Percentiles rank a stretch among this genome's conserved stretches.
Conservation (phyloP, 176 grass and related monocot species). For the Oryza brachyantha region DNA sequence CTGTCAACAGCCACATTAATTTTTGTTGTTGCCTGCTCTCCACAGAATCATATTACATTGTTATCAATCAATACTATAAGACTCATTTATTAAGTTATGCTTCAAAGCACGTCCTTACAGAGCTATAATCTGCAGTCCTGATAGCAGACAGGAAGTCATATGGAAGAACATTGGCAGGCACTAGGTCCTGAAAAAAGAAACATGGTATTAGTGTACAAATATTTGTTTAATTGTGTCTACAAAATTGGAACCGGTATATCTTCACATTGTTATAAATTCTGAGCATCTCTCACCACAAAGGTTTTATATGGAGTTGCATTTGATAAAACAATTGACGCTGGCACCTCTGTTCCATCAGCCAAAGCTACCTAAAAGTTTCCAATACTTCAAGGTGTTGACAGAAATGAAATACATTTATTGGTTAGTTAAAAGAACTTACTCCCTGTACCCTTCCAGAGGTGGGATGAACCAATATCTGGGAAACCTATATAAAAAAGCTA, state of each 20-base stretch:
- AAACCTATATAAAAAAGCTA: constrained; percentile 63
- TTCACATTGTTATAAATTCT: constrained; percentile 26
- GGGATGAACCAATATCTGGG: constrained; percentile 60
- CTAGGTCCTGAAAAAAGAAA: constrained; percentile 65
- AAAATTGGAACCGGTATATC: constrained; percentile 22
- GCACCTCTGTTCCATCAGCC: constrained; percentile 85
- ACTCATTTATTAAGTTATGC: constrained; percentile 10
- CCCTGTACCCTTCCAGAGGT: constrained; percentile 57
- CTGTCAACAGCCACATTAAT: constrained; percentile 95
- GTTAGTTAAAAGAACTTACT: constrained; percentile 53
- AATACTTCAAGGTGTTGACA: constrained; percentile 24
- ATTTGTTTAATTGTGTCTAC: constrained; percentile 10
- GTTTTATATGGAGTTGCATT: constrained; percentile 92
- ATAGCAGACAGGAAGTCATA: constrained; percentile 69
- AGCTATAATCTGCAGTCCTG: constrained; percentile 92
- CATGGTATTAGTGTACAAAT: constrained; percentile 7
- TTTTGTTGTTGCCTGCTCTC: constrained; percentile 87
- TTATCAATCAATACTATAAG: constrained; percentile 18
- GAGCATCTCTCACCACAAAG: constrained; percentile 72
- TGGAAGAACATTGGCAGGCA: constrained; percentile 65
- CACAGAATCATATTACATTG: constrained; percentile 20
- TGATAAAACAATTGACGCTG: constrained; percentile 80
- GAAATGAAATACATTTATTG: constrained; percentile 6
- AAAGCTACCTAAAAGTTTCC: constrained; percentile 62
- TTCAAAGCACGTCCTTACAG: constrained; percentile 59